A percentile compares a stretch with the other conserved stretches of the same genome.
Evolutionary conservation across 2,329 filamentous ascomycete genomes (phyloP).

Genomic region (Fusarium nisikadoi): DNA sequence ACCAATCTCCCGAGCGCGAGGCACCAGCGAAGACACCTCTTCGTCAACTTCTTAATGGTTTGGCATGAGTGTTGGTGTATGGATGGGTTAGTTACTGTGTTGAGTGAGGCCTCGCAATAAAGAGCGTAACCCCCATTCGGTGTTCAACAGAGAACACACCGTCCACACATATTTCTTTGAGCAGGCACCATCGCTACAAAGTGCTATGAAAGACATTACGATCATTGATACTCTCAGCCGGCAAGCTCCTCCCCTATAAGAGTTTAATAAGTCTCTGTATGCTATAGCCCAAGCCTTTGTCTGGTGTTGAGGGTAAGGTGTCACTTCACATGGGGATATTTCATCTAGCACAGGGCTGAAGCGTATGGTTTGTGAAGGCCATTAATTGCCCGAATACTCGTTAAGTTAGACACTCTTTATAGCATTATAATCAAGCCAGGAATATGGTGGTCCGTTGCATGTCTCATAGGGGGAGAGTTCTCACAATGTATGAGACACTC

Average conservation of each 20-base stretch:
- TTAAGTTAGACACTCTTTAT: not conserved
- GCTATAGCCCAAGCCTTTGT: not conserved
- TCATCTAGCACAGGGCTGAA: not conserved
- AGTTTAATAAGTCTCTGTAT: not conserved
- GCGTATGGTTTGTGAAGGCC: too few relatives aligned
- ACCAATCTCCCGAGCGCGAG: not conserved
- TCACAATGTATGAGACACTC: not conserved
- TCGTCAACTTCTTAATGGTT: not conserved
- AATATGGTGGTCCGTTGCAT: not conserved
- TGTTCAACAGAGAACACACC: not conserved
- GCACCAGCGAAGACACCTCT: not conserved
- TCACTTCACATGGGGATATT: not conserved
- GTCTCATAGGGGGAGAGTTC: not conserved
- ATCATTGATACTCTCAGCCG: not conserved
- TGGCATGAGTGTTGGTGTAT: too few relatives aligned
- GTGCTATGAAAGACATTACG: not conserved
- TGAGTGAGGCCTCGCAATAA: not conserved
- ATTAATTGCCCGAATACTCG: not conserved
- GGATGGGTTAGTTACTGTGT: not conserved
- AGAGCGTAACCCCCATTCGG: not conserved
- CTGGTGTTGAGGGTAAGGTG: not conserved
- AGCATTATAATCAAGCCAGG: not conserved
- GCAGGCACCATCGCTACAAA: not conserved
- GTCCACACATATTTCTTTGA: not conserved
- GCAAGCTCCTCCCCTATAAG: too few relatives aligned